phyloP scores from a whole-genome alignment of 176 grass and related monocot genomes.

The Thinopyrum elongatum region DNA sequence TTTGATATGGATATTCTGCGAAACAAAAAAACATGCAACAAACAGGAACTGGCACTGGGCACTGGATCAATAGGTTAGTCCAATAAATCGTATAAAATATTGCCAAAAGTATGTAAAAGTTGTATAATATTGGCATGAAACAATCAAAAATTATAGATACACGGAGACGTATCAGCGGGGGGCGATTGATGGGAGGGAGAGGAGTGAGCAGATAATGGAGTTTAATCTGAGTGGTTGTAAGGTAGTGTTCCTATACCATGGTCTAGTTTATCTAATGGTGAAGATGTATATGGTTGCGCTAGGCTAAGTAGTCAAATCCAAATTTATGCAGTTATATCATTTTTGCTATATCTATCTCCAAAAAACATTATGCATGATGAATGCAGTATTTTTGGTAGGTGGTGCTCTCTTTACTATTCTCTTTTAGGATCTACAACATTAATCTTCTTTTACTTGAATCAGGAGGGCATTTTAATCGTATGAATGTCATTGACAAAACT shows the following conservation, averaged over 20 bases:
- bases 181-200: no score
- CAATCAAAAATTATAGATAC: no score
- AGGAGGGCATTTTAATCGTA: not conserved
- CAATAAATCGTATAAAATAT: no score
- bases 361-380: not conserved
- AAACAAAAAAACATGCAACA: no score
- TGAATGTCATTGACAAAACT: no score
- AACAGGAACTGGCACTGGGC: no score
- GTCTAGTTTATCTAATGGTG: not conserved
- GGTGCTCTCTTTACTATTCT: not conserved
- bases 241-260: slow-evolving; percentile 28
- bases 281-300: not conserved
- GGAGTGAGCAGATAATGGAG: no score
- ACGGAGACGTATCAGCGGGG: no score
- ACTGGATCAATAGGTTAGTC: no score
- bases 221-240: slow-evolving; percentile 94
- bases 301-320: not conserved
- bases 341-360: not conserved
- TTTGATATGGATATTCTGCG: no score
- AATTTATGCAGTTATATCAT: not conserved
- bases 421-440: not conserved
- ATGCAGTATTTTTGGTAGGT: not conserved
- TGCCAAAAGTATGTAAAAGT: no score
- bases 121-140: no score
- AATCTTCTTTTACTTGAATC: slow-evolving; percentile 17